Base-by-base conservation (phyloP, 441 rosid genomes). In the Populus trichocarpa region DNA sequence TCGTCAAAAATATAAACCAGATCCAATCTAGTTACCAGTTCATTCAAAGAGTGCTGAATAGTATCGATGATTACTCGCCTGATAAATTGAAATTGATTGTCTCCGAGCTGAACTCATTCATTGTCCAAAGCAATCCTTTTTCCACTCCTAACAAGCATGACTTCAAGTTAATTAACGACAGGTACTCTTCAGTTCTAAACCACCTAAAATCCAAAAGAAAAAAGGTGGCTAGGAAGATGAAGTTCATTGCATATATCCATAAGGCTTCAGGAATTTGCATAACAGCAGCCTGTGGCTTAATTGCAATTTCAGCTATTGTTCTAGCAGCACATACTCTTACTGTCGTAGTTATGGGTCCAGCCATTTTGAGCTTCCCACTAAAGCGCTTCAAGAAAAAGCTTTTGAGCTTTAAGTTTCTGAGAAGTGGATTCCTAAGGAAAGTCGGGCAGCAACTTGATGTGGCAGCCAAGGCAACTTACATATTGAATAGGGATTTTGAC, bases 401-500 rank as follows among this genome's bases (percentile, higher is more conserved):
- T 2, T 46, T 66, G 63, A 73, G 71, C 12, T 36, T 81, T 3
- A 75, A 69, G 23, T 70, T 80, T 61, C 23, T 78, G 26, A 83
- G 36, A 70, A 81, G 81, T 18, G 75, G 83, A 8, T 35, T 79
- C 46, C 81, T 85, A 0, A 73, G 74, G 79, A 82, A 81, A 59
- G 53, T 79, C 7, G 72, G 82, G 30, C 74, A 79, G 69, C 89
- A 87, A 36, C 84, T 89, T 4, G 87, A 87, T 72, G 78, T 76
- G 25, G 90, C 88, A 5, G 87, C 87, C 3, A 86, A 85, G 35
- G 88, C 86, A 26, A 83, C 89, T 64, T 87, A 86, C 35, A 80
- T 89, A 38, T 72, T 87, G 78, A 84, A 84, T 22, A 80, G 85
- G 73, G 89, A 89, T 76, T 85, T 89, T 46, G 92, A 84, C 68